These are phyloP conservation scores for Tylopilus cervinicoccineus DNA, from an alignment of 768 basidiomycete genomes.

Conservation along the genomic window DNA sequence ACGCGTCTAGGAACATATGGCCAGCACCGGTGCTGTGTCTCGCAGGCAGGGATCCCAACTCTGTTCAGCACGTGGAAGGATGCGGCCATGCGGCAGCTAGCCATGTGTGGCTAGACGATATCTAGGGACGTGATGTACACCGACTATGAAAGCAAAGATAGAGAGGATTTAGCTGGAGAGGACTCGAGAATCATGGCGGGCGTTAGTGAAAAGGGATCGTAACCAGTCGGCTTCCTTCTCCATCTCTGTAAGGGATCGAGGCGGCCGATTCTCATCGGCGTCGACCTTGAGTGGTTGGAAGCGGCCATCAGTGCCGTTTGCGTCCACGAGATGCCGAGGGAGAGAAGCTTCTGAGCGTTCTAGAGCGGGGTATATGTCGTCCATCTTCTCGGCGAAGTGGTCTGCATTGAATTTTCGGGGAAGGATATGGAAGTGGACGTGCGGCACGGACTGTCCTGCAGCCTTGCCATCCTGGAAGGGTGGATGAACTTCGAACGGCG, in stretches of 20 bases:
- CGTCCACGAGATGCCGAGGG: constrained; percentile 33
- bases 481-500: constrained; percentile 1
- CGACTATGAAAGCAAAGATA: constrained; percentile 1
- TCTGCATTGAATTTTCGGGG: constrained; percentile 75
- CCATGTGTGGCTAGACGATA: constrained; percentile 33
- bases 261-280: constrained; percentile 62
- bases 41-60: constrained; percentile 27
- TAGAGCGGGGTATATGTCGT: constrained; percentile 76
- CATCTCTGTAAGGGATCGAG: constrained; percentile 73
- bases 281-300: constrained; percentile 52
- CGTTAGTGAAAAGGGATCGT: constrained; percentile 43
- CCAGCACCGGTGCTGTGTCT: constrained; percentile 37
- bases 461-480: constrained; percentile 71
- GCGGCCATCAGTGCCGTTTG: constrained; percentile 12
- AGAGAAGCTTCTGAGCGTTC: constrained; percentile 61
- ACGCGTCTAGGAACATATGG: constrained; percentile 8
- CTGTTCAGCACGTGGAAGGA: constrained; percentile 30
- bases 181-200: background rate
- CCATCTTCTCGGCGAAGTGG: constrained; percentile 57
- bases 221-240: constrained; percentile 73
- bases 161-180: background rate
- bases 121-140: constrained; percentile 16
- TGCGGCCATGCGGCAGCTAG: constrained; percentile 38
- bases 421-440: constrained; percentile 94
- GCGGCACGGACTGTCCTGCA: constrained; percentile 68